phyloP scores from a whole-genome alignment of 495 filamentous ascomycete species.

The Emericellopsis terricola region DNA sequence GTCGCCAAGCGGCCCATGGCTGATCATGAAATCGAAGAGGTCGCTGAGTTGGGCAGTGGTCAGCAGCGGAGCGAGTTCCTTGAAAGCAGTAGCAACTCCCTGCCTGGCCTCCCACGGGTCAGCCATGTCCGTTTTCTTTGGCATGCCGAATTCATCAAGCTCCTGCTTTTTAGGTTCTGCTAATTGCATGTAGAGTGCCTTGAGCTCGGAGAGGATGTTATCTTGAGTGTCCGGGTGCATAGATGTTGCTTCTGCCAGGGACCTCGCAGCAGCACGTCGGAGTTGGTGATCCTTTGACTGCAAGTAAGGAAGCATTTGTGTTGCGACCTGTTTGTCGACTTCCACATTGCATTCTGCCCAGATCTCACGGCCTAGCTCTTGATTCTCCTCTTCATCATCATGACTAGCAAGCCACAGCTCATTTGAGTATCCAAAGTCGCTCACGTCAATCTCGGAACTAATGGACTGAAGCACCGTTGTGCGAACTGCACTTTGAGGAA shows the following conservation, averaged over 20 bases:
- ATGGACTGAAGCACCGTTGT: constrained; percentile 83
- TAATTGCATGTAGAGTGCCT: constrained; percentile 52
- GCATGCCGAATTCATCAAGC: constrained; percentile 86
- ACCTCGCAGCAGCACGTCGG: constrained; percentile 63
- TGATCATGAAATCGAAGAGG: constrained; percentile 73
- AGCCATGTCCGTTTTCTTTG: constrained; percentile 57
- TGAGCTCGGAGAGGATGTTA: constrained; percentile 40
- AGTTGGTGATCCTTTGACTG: constrained; percentile 61
- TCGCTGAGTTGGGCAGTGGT: constrained; percentile 47
- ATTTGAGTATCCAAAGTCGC: constrained; percentile 63
- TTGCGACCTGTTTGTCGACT: constrained; percentile 40
- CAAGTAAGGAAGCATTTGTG: constrained; percentile 57
- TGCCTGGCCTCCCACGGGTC: constrained; percentile 86
- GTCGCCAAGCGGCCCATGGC: constrained; percentile 68
- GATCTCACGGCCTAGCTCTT: constrained; percentile 63
- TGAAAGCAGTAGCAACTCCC: constrained; percentile 75
- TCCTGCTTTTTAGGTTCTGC: constrained; percentile 66
- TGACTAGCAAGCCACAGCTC: constrained; percentile 90
- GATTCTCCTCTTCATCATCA: constrained; percentile 79
- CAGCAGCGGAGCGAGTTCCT: constrained; percentile 53
- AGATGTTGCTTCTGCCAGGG: constrained; percentile 55
- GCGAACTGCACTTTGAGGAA: constrained; percentile 60
- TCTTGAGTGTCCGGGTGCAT: constrained; percentile 26
- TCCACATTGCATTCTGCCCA: constrained; percentile 88
- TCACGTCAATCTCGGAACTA: constrained; percentile 78